Base-by-base conservation (phyloP, 2,329 filamentous ascomycete genomes). In the Didymella pomorum region DNA sequence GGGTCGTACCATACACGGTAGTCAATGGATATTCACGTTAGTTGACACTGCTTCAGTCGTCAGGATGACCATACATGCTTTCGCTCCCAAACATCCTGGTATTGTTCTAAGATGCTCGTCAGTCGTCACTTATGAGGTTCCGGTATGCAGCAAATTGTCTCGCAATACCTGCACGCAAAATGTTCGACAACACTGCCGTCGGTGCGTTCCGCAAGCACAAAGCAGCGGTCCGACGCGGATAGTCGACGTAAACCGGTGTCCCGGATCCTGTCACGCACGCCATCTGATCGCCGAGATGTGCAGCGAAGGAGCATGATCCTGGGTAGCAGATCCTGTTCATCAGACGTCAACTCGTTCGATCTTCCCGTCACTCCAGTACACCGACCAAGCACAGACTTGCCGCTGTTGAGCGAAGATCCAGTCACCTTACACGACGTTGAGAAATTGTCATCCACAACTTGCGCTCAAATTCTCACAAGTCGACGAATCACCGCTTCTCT, bases 171-270 rank as follows among this genome's bases (percentile, higher is more conserved):
- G 41, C 41, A 43, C n/a, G 14, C n/a, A 20, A 10, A 14, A n/a
- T n/a, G 41, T 26, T 28, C 10, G 23, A 44, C 2, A 28, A 2
- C 10, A 25, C 8, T 18, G 41, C 23, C 41, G 25, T 25, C 41
- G 41, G 41, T 44, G 16, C 41, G 23, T 26, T 26, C 7, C 41
- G 8, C 41, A 21, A 10, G n/a, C 11, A 20, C 25, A 45, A 45
- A 29, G 43, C 43, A 29, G 43, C 43, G 43, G 43, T 45, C 43
- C 43, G 43, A 20, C 25, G 43, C 43, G 25, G n/a, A 29, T 29
- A 14, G n/a, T 45, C 26, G 43, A 45, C 16, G n/a, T 11, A n/a
- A 29, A 12, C 21, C 23, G 42, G 42, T 21, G 25, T 39, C n/a
- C 42, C 23, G 28, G 42, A 44, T 8, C 42, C 7, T 18, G 14